These are phyloP conservation scores for Cryptococcus hybrid DNA, from an alignment of 1,284 basidiomycete genomes.

Conservation along the genomic window DNA sequence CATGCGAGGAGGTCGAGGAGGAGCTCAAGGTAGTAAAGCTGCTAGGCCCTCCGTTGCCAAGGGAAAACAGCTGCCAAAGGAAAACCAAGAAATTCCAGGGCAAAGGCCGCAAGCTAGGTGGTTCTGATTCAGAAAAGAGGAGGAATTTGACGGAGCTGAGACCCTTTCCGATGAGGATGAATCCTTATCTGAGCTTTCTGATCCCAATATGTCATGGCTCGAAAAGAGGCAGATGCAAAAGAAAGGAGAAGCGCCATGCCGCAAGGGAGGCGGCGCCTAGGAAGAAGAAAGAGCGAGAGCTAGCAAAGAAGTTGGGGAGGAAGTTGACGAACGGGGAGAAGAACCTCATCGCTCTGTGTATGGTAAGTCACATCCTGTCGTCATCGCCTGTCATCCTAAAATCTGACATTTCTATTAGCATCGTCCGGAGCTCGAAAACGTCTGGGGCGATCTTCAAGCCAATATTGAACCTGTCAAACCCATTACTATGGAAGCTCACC, in stretches of 20 bases:
- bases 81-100: slow-evolving; percentile 6
- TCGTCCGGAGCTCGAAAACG: slow-evolving; percentile 68
- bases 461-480: slow-evolving; percentile 66
- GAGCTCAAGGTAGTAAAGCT: slow-evolving; percentile 6
- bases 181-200: slow-evolving; percentile 1
- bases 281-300: slow-evolving; percentile 55
- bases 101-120: slow-evolving; percentile 15
- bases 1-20: neutral
- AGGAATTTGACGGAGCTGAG: slow-evolving; percentile 5
- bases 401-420: slow-evolving; percentile 29
- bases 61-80: slow-evolving; percentile 7
- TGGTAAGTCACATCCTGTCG: slow-evolving; percentile 32
- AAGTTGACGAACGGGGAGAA: slow-evolving; percentile 78
- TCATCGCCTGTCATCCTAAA: neutral
- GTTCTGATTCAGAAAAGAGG: slow-evolving; percentile 10
- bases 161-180: neutral
- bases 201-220: neutral
- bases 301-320: slow-evolving; percentile 62
- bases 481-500: slow-evolving; percentile 72
- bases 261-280: slow-evolving; percentile 25
- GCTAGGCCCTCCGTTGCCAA: slow-evolving; percentile 1
- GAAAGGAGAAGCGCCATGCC: slow-evolving; percentile 52
- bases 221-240: neutral
- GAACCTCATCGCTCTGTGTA: slow-evolving; percentile 63
- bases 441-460: slow-evolving; percentile 83